These are phyloP conservation scores for Amanita jacksonii DNA, from an alignment of 768 basidiomycete genomes.

Conservation along the genomic window DNA sequence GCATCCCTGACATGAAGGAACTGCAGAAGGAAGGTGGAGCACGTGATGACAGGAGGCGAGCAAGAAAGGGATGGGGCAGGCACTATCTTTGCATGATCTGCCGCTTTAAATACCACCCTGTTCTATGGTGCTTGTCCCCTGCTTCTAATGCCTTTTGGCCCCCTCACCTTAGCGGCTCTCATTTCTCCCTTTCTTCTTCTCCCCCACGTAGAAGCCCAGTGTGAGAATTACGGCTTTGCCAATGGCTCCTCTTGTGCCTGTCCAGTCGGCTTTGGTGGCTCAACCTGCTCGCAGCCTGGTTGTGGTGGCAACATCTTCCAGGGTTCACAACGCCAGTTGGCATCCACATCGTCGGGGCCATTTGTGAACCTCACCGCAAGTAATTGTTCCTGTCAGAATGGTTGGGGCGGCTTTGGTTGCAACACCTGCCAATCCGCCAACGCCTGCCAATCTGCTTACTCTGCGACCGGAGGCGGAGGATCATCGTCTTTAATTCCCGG, in stretches of 20 bases:
- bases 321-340: slow-evolving; percentile 46
- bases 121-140: background rate
- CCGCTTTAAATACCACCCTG: too few relatives aligned
- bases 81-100: too few relatives aligned
- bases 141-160: background rate
- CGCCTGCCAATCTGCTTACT: slow-evolving; percentile 61
- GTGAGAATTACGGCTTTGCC: slow-evolving; percentile 59
- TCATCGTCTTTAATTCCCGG: slow-evolving; percentile 21
- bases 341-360: slow-evolving; percentile 28
- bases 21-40: slow-evolving; percentile 23
- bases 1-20: too few relatives aligned
- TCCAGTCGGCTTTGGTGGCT: slow-evolving; percentile 73
- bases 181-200: slow-evolving; percentile 11
- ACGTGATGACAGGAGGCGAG: background rate
- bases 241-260: slow-evolving; percentile 61
- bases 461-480: slow-evolving; percentile 28
- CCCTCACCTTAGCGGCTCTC: background rate
- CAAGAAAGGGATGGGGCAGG: too few relatives aligned
- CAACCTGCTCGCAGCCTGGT: slow-evolving; percentile 55
- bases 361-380: slow-evolving; percentile 61
- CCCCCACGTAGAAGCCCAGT: slow-evolving; percentile 30
- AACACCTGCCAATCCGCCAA: slow-evolving; percentile 64
- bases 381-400: slow-evolving; percentile 58
- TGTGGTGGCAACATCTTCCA: slow-evolving; percentile 83
- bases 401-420: slow-evolving; percentile 73